A percentile compares a stretch with the other conserved stretches of the same genome.
phyloP scores from a whole-genome alignment of 345 rosid genomes.

The Schrenkiella parvula region DNA sequence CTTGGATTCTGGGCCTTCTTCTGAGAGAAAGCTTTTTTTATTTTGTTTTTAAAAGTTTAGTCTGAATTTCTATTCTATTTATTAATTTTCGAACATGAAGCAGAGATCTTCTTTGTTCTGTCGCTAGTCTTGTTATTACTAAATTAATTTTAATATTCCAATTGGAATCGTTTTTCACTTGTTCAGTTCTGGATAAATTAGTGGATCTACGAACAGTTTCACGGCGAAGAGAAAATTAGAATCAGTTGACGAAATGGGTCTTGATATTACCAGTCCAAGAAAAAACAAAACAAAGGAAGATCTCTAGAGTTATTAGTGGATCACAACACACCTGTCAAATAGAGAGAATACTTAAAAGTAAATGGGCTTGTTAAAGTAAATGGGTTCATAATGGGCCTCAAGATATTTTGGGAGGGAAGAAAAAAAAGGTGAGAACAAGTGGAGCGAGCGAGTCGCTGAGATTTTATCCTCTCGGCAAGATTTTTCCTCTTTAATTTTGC shows the following conservation, averaged over 20 bases:
- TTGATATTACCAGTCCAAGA: not conserved
- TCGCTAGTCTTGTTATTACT: not conserved
- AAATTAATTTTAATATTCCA: not conserved
- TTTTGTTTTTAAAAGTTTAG: not conserved
- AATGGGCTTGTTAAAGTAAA: not conserved
- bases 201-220: not conserved
- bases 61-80: slow-evolving; percentile 5
- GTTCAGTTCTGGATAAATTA: not conserved
- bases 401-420: slow-evolving; percentile 8
- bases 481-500: not conserved
- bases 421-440: not conserved
- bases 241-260: too few relatives aligned
- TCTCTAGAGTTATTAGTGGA: too few relatives aligned
- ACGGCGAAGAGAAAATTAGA: not conserved
- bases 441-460: slow-evolving; percentile 5
- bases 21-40: not conserved
- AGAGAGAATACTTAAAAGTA: not conserved
- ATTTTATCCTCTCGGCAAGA: slow-evolving; percentile 24
- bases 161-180: not conserved
- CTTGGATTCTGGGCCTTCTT: slow-evolving; percentile 26
- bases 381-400: slow-evolving; percentile 7
- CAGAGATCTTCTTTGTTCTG: not conserved
- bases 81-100: slow-evolving; percentile 7
- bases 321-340: too few relatives aligned
- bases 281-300: too few relatives aligned